Conservation (phyloP, 345 rosid genomes). For the Microthlaspi erraticum region DNA sequence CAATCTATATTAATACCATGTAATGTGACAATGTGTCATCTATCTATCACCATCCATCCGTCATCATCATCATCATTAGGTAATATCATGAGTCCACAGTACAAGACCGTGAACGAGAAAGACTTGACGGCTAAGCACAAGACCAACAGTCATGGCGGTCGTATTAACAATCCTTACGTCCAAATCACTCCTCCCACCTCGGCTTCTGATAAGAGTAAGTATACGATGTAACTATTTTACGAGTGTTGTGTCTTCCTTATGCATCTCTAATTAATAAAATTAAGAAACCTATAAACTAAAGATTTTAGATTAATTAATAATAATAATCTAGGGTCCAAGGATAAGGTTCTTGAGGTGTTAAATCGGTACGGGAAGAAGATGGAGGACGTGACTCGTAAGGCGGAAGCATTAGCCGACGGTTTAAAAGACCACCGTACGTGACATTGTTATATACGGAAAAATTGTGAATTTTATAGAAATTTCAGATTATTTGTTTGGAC, state of each 20-base stretch:
- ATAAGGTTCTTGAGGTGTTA: slow-evolving; percentile 53
- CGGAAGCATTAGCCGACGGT: slow-evolving; percentile 59
- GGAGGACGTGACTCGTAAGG: slow-evolving; percentile 64
- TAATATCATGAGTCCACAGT: slow-evolving; percentile 28
- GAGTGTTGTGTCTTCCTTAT: background rate
- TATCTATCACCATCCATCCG: background rate
- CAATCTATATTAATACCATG: slow-evolving; percentile 16
- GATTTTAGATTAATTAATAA: background rate
- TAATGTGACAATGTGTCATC: no score
- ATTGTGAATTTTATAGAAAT: background rate
- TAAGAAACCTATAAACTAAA: background rate
- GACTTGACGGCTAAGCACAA: slow-evolving; percentile 13
- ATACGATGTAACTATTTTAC: background rate
- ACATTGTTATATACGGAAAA: background rate
- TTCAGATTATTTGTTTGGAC: background rate
- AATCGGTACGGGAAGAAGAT: slow-evolving; percentile 64
- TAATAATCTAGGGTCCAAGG: slow-evolving; percentile 55
- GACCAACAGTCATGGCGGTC: slow-evolving; percentile 31
- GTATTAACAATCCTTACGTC: slow-evolving; percentile 54
- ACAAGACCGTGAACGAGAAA: slow-evolving; percentile 8
- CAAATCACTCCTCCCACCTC: slow-evolving; percentile 47
- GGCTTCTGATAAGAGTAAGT: slow-evolving; percentile 38
- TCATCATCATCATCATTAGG: background rate
- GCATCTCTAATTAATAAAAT: background rate
- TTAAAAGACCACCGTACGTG: slow-evolving; percentile 67